Evolutionary conservation across 179 eudicot species (phyloP), one percentile per base, ranked within the genome.

Genomic region (Spergularia azorica): DNA sequence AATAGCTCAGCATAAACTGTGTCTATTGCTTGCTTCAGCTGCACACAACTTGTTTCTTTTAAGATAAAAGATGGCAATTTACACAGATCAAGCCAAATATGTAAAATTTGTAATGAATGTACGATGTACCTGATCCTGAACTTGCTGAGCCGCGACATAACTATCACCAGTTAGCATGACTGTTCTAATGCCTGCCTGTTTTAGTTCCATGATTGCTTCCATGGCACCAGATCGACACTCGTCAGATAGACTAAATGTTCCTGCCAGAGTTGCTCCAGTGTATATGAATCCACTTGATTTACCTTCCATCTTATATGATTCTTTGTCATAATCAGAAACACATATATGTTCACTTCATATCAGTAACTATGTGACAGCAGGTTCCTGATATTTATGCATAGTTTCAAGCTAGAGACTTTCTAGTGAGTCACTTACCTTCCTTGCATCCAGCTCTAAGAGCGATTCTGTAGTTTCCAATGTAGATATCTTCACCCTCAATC

Each of bases 111-210:
- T 26, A 26, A 26, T 26, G 32, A 26, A 26, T 26, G 32, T 26
- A 26, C 26, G 26, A 58, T 66, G 39, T 67, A 90, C 97, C 91
- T 92, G 93, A 70, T 84, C 65, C 84, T 90, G 97, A 5, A 86
- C 88, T 57, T 79, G 78, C 54, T 80, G 83, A n/a, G 97, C 95
- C 51, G 97, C 90, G 50, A 78, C 84, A 48, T 82, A 67, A 76
- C 76, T 88, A 75, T 92, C 97, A 60, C 97, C 97, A 0, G 95
- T 92, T n/a, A 92, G 88, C 93, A 92, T 84, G 14, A 84, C 92
- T 57, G 93, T 86, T 81, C 81, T 87, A 2, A 92, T 86, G 21
- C 92, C 93, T 76, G 83, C 63, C 18, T 81, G 80, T 67, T 88
- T 89, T 48, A 92, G 87, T 70, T 90, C 92, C 52, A 76, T 59